These are phyloP conservation scores for Nematodospora valgi DNA, from an alignment of 805 yeast genomes.

Conservation along the genomic window DNA sequence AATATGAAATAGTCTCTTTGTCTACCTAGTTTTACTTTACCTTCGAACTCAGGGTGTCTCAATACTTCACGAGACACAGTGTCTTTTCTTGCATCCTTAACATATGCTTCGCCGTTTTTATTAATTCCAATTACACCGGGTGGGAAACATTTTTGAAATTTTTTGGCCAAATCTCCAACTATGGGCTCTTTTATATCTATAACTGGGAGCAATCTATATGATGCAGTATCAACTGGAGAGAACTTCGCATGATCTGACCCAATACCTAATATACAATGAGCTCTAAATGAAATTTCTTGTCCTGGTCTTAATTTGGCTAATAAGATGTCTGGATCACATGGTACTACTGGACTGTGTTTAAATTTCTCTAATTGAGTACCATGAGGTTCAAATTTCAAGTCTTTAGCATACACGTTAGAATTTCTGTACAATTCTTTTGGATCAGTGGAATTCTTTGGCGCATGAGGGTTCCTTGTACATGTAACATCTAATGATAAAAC, in stretches of 20 bases:
- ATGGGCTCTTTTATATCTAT: slow-evolving; percentile 76
- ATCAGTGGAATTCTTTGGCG: slow-evolving; percentile 72
- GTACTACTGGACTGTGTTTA: slow-evolving; percentile 62
- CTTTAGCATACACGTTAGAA: slow-evolving; percentile 84
- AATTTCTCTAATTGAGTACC: slow-evolving; percentile 78
- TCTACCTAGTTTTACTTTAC: slow-evolving; percentile 88
- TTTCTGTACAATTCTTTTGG: slow-evolving; percentile 83
- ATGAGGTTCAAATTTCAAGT: slow-evolving; percentile 86
- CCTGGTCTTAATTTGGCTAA: slow-evolving; percentile 94
- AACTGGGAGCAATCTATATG: slow-evolving; percentile 87
- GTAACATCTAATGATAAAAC: slow-evolving; percentile 77
- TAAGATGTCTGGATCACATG: slow-evolving; percentile 85
- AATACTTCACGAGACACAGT: slow-evolving; percentile 96
- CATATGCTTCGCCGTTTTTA: slow-evolving; percentile 66
- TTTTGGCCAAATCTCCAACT: slow-evolving; percentile 68
- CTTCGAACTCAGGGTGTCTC: slow-evolving; percentile 87
- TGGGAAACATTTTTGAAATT: slow-evolving; percentile 88
- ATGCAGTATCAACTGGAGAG: slow-evolving; percentile 96
- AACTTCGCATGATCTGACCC: slow-evolving; percentile 97
- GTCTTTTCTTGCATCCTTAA: slow-evolving; percentile 87
- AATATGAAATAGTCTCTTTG: slow-evolving; percentile 89
- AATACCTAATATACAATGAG: slow-evolving; percentile 86
- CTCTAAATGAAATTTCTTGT: slow-evolving; percentile 88
- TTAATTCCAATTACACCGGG: slow-evolving; percentile 84
- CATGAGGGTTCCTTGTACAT: slow-evolving; percentile 83